Evolutionary conservation across 495 filamentous ascomycete genomes (phyloP), one percentile per base, ranked within the genome.

Genomic region (Oidiodendron maius): DNA sequence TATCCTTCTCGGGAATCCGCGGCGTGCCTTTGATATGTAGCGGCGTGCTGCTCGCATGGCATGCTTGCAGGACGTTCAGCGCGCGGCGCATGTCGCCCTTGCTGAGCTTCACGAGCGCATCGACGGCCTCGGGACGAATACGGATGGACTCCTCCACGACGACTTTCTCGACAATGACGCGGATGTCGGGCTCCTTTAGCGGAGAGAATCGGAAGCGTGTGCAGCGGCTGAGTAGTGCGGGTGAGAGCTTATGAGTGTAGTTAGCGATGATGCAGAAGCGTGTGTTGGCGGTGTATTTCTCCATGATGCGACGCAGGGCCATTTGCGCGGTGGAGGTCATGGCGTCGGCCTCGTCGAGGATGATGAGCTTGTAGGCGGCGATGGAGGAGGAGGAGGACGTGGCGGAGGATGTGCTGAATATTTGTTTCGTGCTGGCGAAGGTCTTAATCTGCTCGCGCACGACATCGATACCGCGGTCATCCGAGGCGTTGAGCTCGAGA

Each of bases 391-490:
- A 68, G 46, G 84, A 83, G 50, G 82, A 78, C 57, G 86, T 83
- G 23, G 82, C 84, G 55, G 74, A 69, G 65, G 66, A 64, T 44
- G 64, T 60, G 25, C 59, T 67, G 56, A 76, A 77, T 39, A 77
- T 87, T 49, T 86, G 82, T 51, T 72, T 72, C 55, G 71, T 77
- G 59, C 86, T 94, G 22, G 89, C 90, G 67, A 97, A 99, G 1
- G 94, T 99, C 72, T 96, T 97, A 72, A 99, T 97, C 65, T 97
- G 94, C 66, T 99, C 94, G 50, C 91, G 80, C 37, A 99, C 93
- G 4, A 99, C 93, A 53, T 99, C 94, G 67, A 99, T 99, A 59
- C 93, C 93, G 69, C 93, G 77, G 61, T 98, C 93, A 60, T 98
- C 93, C 51, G 87, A 94, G 26, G 93, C 93, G 65, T 98, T 98